Evolutionary conservation across 768 basidiomycete species (phyloP).

Genomic region (Mycena kentingensis): DNA sequence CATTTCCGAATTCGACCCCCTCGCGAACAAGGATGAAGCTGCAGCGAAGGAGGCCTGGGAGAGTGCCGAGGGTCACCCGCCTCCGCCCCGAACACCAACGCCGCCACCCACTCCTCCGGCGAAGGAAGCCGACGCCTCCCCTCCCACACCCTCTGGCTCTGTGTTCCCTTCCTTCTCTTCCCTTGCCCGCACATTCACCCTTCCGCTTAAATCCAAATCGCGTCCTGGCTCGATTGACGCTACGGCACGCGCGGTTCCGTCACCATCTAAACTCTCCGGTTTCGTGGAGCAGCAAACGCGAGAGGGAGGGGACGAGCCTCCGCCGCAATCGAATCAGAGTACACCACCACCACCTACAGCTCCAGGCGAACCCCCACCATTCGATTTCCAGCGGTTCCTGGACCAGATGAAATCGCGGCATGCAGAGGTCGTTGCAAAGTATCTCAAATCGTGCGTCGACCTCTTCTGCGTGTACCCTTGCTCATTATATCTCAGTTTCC

Average conservation of each 20-base stretch:
- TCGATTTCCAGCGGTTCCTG: conserved; percentile 94
- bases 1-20: conserved; percentile 69
- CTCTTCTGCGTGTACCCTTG: conserved; percentile 3
- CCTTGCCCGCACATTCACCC: conserved; percentile 64
- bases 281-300: conserved; percentile 52
- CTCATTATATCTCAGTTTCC: conserved; percentile 56
- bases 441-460: conserved; percentile 83
- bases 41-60: conserved; percentile 69
- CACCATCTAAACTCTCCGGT: conserved; percentile 56
- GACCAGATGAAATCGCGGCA: conserved; percentile 89
- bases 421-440: conserved; percentile 93
- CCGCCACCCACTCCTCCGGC: conserved; percentile 38
- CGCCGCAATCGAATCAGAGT: conserved; percentile 13
- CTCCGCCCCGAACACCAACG: conserved; percentile 44
- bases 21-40: conserved; percentile 57
- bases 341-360: conserved; percentile 21
- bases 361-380: conserved; percentile 48
- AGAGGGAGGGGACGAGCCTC: conserved; percentile 11
- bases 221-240: conserved; percentile 64
- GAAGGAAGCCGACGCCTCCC: conserved; percentile 33
- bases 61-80: conserved; percentile 61
- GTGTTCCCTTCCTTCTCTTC: conserved; percentile 67
- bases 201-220: conserved; percentile 51
- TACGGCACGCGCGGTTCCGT: conserved; percentile 58
- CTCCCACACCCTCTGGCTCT: conserved; percentile 37